These are phyloP conservation scores for Candida tibetensis DNA, from an alignment of 805 yeast species.

Conservation along the genomic window DNA sequence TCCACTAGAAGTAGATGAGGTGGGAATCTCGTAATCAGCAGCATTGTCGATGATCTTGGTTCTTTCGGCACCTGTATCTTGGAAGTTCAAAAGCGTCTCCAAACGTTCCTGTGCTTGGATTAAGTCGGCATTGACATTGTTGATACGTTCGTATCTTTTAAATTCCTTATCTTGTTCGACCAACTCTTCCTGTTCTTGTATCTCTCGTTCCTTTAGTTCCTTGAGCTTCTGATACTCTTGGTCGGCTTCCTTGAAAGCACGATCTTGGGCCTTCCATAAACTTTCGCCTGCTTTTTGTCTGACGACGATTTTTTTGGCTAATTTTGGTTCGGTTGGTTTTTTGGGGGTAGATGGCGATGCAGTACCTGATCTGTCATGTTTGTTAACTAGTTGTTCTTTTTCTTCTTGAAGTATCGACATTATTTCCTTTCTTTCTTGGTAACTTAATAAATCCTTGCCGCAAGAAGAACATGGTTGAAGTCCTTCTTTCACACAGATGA, in stretches of 20 bases:
- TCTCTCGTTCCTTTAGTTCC: conserved; percentile 19
- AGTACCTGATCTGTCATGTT: conserved; percentile 18
- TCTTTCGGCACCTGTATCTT: conserved; percentile 83
- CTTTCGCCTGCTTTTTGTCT: conserved; percentile 59
- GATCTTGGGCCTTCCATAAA: conserved; percentile 66
- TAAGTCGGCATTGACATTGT: conserved; percentile 55
- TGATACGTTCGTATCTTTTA: conserved; percentile 40
- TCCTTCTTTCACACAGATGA: conserved; percentile 88
- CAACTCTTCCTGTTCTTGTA: conserved; percentile 29
- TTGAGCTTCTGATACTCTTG: conserved; percentile 28
- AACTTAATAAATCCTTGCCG: conserved; percentile 60
- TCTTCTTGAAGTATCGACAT: conserved; percentile 52
- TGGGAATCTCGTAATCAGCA: conserved; percentile 74
- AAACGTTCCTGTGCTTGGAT: conserved; percentile 69
- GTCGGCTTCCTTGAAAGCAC: conserved; percentile 59
- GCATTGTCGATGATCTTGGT: conserved; percentile 92
- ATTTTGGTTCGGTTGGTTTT: not conserved
- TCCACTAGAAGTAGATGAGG: conserved; percentile 28
- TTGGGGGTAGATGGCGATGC: conserved; percentile 1
- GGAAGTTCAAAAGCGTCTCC: conserved; percentile 73
- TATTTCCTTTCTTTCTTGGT: conserved; percentile 60
- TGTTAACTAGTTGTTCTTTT: conserved; percentile 31
- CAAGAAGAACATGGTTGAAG: conserved; percentile 87
- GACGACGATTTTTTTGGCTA: conserved; percentile 44
- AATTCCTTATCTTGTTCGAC: conserved; percentile 43